These are phyloP conservation scores for Blastocystis sp. DNA, from an alignment of 352 stramenopile genomes.

Conservation along the genomic window DNA sequence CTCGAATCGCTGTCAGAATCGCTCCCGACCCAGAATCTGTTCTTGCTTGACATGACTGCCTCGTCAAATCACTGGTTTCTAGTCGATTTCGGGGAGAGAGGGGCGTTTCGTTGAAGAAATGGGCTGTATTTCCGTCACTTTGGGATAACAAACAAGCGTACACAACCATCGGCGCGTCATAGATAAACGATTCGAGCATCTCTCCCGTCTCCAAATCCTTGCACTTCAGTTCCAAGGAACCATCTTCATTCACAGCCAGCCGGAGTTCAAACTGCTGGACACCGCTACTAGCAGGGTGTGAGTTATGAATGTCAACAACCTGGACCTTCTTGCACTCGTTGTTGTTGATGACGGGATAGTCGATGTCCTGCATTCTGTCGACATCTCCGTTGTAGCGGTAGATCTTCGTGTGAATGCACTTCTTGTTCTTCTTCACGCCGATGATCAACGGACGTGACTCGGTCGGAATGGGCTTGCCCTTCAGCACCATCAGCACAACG, in stretches of 20 bases:
- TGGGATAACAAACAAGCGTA: not conserved
- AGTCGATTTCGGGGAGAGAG: not conserved
- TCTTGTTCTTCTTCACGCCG: not conserved
- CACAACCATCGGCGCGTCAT: not conserved
- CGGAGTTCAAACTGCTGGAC: not conserved
- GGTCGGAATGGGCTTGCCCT: slow-evolving; percentile 1
- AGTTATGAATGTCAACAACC: not conserved
- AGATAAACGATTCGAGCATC: not conserved
- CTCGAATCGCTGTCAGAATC: slow-evolving; percentile 49
- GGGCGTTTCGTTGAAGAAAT: not conserved
- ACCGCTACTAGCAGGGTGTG: not conserved
- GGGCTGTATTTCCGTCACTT: not conserved
- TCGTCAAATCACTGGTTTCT: not conserved
- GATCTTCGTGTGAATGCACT: slow-evolving; percentile 42
- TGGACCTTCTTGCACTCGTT: not conserved
- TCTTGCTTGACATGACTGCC: slow-evolving; percentile 3
- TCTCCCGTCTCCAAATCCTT: not conserved
- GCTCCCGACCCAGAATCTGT: slow-evolving; percentile 30
- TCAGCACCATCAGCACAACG: slow-evolving; percentile 45
- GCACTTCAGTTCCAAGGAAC: not conserved
- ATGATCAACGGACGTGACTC: not conserved
- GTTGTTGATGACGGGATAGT: not conserved
- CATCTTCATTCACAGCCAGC: not conserved
- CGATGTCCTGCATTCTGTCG: not conserved
- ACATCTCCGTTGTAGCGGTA: slow-evolving; percentile 4